Evolutionary conservation across 441 rosid genomes (phyloP).

Genomic region (Bocquillonia castaneifolia): DNA sequence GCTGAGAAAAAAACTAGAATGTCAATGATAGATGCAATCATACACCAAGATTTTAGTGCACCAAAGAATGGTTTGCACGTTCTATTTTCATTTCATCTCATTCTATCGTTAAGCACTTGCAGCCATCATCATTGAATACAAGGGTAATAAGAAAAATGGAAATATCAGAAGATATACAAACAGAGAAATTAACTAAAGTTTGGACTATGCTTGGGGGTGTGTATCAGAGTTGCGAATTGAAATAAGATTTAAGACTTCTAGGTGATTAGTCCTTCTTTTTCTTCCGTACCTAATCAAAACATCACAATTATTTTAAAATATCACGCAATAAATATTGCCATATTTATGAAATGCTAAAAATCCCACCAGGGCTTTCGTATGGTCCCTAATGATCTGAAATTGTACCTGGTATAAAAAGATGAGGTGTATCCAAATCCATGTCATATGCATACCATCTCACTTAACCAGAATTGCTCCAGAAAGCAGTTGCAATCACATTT

Average conservation of each 20-base stretch:
- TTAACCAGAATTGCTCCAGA: background rate
- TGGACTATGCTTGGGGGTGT: too few relatives aligned
- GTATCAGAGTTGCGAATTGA: background rate
- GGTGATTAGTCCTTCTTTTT: background rate
- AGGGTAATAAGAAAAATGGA: too few relatives aligned
- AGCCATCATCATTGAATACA: too few relatives aligned
- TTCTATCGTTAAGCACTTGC: too few relatives aligned
- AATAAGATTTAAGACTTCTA: background rate
- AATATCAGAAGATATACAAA: too few relatives aligned
- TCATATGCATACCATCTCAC: background rate
- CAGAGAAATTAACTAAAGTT: too few relatives aligned
- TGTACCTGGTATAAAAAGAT: background rate
- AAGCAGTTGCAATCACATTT: background rate
- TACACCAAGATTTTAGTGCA: too few relatives aligned
- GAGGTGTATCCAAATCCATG: background rate
- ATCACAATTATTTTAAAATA: background rate
- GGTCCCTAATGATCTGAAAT: background rate
- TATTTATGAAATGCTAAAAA: background rate
- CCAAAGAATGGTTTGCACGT: background rate
- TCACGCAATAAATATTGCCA: background rate
- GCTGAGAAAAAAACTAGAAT: constrained; percentile 20
- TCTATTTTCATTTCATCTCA: background rate
- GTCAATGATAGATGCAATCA: background rate
- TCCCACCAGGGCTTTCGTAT: background rate
- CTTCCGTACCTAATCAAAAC: background rate